These are phyloP conservation scores for Solanum bulbocastanum DNA, from an alignment of 257 asterid species.

Conservation along the genomic window DNA sequence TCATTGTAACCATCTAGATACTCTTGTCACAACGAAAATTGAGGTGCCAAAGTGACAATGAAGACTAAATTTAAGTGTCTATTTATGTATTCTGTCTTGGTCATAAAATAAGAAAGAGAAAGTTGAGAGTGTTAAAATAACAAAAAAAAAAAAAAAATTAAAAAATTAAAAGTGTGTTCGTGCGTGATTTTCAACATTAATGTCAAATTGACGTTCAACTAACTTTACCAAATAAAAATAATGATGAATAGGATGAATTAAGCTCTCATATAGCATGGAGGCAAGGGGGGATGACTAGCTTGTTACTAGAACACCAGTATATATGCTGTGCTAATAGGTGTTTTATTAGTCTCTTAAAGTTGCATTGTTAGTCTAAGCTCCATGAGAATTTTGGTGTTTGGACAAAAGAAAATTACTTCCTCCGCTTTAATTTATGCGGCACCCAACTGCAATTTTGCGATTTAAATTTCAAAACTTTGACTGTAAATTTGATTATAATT, in stretches of 20 bases:
- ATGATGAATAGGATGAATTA: background rate
- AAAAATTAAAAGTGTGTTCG: background rate
- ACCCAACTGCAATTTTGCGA: too few species aligned
- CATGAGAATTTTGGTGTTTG: background rate
- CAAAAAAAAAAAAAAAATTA: too few species aligned
- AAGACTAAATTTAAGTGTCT: background rate
- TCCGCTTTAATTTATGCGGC: background rate
- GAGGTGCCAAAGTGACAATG: background rate
- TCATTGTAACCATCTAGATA: background rate
- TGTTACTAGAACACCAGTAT: background rate
- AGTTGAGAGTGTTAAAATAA: too few species aligned
- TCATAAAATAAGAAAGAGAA: background rate
- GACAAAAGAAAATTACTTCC: background rate
- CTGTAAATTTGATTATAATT: too few species aligned
- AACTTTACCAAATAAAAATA: background rate
- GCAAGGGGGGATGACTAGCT: background rate
- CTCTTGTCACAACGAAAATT: background rate
- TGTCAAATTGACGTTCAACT: background rate
- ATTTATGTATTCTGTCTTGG: background rate
- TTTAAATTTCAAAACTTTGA: too few species aligned
- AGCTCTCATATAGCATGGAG: background rate
- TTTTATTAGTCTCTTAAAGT: background rate
- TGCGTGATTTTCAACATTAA: background rate
- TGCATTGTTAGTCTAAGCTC: background rate
- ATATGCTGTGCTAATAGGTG: background rate